Percentiles rank a stretch among this genome's conserved stretches.
Evolutionary conservation across 495 filamentous ascomycete genomes (phyloP).

Genomic region (Lineolata rhizophorae): DNA sequence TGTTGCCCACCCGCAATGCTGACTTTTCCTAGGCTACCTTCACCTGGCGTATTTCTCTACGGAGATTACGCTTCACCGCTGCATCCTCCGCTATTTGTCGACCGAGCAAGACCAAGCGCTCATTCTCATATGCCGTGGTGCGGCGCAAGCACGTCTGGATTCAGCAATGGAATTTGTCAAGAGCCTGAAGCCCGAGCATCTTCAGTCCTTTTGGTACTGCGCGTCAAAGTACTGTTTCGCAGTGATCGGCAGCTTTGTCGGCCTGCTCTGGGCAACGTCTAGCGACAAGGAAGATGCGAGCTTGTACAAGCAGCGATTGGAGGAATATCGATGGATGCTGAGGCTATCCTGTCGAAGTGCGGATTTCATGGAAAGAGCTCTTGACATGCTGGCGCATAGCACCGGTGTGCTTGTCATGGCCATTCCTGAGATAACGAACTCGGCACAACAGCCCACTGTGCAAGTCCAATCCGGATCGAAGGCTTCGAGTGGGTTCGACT

Average conservation of each 20-base stretch:
- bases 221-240: constrained; percentile 13
- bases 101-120: constrained; percentile 23
- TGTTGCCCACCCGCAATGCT: constrained; percentile 18
- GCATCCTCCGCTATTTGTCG: constrained; percentile 31
- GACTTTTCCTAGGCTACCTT: constrained; percentile 23
- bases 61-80: constrained; percentile 38
- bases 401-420: constrained; percentile 10
- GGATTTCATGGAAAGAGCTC: constrained; percentile 10
- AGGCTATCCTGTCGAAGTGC: constrained; percentile 9
- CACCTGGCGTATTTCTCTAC: constrained; percentile 39
- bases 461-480: too few species aligned
- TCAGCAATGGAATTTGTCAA: constrained; percentile 67
- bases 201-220: constrained; percentile 41
- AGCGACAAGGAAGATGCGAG: constrained; percentile 9
- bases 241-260: constrained; percentile 10
- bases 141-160: constrained; percentile 34
- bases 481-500: too few species aligned
- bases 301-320: constrained; percentile 8
- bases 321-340: constrained; percentile 11
- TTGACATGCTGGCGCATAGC: constrained; percentile 10
- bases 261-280: constrained; percentile 8
- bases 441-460: too few species aligned
- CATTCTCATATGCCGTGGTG: constrained; percentile 9
- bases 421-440: constrained; percentile 7
- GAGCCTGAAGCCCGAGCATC: constrained; percentile 44